Conservation (phyloP, 2,329 filamentous ascomycete genomes). For the Incumbomyces lentus region DNA sequence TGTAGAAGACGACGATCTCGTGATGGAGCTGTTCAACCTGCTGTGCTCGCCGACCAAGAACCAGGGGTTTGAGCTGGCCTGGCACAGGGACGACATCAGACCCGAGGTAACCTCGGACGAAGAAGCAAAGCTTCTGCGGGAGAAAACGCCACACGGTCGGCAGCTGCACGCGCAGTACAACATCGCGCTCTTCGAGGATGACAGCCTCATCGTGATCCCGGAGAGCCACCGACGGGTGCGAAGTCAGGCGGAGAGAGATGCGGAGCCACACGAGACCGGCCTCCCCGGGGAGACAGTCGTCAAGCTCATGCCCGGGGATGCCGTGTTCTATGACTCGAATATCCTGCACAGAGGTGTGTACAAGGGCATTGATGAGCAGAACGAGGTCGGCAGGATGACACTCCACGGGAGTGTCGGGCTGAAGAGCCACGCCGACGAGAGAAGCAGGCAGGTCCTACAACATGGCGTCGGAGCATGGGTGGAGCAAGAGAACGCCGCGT, state of each 20-base stretch:
- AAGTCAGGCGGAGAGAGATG: slow-evolving; percentile 58
- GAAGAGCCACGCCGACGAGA: slow-evolving; percentile 29
- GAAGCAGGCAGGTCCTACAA: slow-evolving; percentile 35
- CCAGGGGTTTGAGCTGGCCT: slow-evolving; percentile 60
- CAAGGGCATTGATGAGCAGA: slow-evolving; percentile 27
- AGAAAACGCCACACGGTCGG: slow-evolving; percentile 38
- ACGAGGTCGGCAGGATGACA: slow-evolving; percentile 31
- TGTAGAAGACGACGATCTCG: slow-evolving; percentile 49
- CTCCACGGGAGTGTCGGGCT: slow-evolving; percentile 35
- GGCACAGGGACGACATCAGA: slow-evolving; percentile 78
- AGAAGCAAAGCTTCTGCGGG: slow-evolving; percentile 51
- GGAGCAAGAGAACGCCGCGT: slow-evolving; percentile 31
- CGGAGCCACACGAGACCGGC: slow-evolving; percentile 51
- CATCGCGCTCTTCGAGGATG: slow-evolving; percentile 66
- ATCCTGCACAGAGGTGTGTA: slow-evolving; percentile 50
- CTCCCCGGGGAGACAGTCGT: slow-evolving; percentile 59
- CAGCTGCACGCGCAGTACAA: slow-evolving; percentile 81
- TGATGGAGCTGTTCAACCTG: slow-evolving; percentile 84
- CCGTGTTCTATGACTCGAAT: slow-evolving; percentile 84
- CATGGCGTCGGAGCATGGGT: slow-evolving; percentile 38
- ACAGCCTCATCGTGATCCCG: slow-evolving; percentile 64
- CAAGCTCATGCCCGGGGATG: slow-evolving; percentile 59
- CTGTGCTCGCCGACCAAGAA: slow-evolving; percentile 58
- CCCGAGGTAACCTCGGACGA: slow-evolving; percentile 55
- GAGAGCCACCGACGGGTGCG: slow-evolving; percentile 63